These are phyloP conservation scores for Schizopora paradoxa DNA, from an alignment of 1,284 basidiomycete species.

Conservation along the genomic window DNA sequence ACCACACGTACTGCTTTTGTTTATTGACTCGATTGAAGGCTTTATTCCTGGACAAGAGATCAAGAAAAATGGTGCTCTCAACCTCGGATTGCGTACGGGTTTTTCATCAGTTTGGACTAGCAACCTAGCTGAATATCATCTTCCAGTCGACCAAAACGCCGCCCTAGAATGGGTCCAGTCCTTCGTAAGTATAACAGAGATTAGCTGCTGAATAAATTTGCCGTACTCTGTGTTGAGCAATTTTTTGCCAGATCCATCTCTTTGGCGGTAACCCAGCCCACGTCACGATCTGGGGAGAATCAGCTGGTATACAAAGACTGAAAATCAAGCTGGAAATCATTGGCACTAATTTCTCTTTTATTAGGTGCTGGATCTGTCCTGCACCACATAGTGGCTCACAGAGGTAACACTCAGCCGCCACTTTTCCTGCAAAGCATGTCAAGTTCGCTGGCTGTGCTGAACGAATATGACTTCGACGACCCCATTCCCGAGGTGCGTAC, in stretches of 20 bases:
- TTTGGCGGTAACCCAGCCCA: slow-evolving; percentile 30
- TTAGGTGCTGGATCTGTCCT: slow-evolving; percentile 21
- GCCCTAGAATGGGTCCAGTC: slow-evolving; percentile 31
- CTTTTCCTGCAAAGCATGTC: slow-evolving; percentile 19
- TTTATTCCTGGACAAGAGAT: slow-evolving; percentile 27
- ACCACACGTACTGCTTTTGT: no score
- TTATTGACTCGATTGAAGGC: slow-evolving; percentile 19
- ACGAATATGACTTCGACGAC: slow-evolving; percentile 20
- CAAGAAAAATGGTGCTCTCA: slow-evolving; percentile 25
- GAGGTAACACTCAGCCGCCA: slow-evolving; percentile 18
- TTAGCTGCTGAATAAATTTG: no score
- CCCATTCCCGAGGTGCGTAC: slow-evolving; percentile 16
- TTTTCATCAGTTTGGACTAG: not conserved
- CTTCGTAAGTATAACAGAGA: slow-evolving; percentile 21
- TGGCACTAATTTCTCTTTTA: not conserved
- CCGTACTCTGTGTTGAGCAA: not conserved
- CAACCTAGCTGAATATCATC: not conserved
- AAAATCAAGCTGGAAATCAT: no score
- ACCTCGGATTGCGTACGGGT: slow-evolving; percentile 25
- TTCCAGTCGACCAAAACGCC: slow-evolving; percentile 29
- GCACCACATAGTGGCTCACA: slow-evolving; percentile 20
- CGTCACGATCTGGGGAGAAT: slow-evolving; percentile 32
- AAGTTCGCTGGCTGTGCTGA: slow-evolving; percentile 19
- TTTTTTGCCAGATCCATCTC: slow-evolving; percentile 19
- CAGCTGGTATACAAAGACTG: slow-evolving; percentile 28